Conservation (phyloP, 2,329 filamentous ascomycete genomes). For the Sporothrix variecibatus region DNA sequence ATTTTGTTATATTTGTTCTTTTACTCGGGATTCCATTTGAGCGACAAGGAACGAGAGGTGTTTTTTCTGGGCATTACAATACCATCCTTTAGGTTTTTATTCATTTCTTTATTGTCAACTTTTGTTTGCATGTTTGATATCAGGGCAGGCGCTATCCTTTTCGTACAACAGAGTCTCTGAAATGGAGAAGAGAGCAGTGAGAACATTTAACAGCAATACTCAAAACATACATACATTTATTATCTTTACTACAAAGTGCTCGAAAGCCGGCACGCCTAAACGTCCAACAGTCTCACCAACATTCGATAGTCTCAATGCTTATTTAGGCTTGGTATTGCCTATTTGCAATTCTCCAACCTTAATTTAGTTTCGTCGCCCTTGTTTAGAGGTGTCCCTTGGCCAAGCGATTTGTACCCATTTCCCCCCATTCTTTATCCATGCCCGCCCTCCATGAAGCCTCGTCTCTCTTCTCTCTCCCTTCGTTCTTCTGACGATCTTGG, state of each 20-base stretch:
- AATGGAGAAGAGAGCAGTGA: background rate
- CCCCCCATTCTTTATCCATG: background rate
- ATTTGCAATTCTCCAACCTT: background rate
- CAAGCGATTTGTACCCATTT: background rate
- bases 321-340: background rate
- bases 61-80: constrained; percentile 17
- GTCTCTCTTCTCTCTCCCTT: background rate
- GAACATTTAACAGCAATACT: background rate
- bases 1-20: background rate
- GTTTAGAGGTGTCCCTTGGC: background rate
- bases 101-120: constrained; percentile 11
- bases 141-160: constrained; percentile 17
- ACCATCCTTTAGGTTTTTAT: background rate
- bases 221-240: background rate
- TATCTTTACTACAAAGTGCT: background rate
- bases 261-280: too few relatives aligned
- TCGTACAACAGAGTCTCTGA: background rate
- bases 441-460: background rate
- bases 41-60: constrained; percentile 16
- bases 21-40: constrained; percentile 8
- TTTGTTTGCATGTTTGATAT: constrained; percentile 1
- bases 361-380: background rate
- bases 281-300: background rate
- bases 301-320: background rate
- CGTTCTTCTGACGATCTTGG: background rate